Evolutionary conservation across 768 basidiomycete species (phyloP).

Genomic region (Inosperma sp.): DNA sequence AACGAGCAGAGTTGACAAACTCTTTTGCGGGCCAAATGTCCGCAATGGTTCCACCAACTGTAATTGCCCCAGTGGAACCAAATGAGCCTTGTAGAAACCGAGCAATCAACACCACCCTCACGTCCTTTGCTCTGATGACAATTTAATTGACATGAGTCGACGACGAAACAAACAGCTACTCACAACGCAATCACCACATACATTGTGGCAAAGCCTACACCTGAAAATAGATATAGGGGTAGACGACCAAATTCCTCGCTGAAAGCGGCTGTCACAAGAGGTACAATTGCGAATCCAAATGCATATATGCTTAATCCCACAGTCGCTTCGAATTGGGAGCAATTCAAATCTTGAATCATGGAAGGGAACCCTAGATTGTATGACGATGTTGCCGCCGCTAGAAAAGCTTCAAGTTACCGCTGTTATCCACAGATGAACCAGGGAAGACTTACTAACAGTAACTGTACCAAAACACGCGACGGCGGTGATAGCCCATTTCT

Average conservation of each 20-base stretch:
- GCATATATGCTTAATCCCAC: slow-evolving; percentile 50
- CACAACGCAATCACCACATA: slow-evolving; percentile 47
- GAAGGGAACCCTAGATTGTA: slow-evolving; percentile 53
- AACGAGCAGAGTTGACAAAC: slow-evolving; percentile 31
- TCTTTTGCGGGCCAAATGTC: slow-evolving; percentile 64
- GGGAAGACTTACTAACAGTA: slow-evolving; percentile 40
- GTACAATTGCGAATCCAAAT: slow-evolving; percentile 56
- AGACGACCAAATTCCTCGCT: slow-evolving; percentile 67
- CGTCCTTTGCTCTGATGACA: slow-evolving; percentile 38
- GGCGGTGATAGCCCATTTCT: slow-evolving; percentile 43
- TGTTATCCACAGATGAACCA: slow-evolving; percentile 19
- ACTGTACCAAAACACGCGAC: slow-evolving; percentile 47
- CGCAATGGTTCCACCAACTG: slow-evolving; percentile 72
- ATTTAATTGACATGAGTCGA: neutral
- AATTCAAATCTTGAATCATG: slow-evolving; percentile 48
- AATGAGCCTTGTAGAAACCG: slow-evolving; percentile 64
- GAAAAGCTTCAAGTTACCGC: neutral
- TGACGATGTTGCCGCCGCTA: slow-evolving; percentile 38
- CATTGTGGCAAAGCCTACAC: slow-evolving; percentile 43
- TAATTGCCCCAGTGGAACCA: slow-evolving; percentile 65
- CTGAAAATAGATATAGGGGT: slow-evolving; percentile 50
- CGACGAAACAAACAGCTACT: slow-evolving; percentile 14
- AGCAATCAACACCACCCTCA: slow-evolving; percentile 60
- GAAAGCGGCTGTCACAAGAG: slow-evolving; percentile 60
- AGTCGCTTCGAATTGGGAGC: slow-evolving; percentile 41